Conservation (phyloP, 2,329 filamentous ascomycete species). For the Ilyonectria sp. region DNA sequence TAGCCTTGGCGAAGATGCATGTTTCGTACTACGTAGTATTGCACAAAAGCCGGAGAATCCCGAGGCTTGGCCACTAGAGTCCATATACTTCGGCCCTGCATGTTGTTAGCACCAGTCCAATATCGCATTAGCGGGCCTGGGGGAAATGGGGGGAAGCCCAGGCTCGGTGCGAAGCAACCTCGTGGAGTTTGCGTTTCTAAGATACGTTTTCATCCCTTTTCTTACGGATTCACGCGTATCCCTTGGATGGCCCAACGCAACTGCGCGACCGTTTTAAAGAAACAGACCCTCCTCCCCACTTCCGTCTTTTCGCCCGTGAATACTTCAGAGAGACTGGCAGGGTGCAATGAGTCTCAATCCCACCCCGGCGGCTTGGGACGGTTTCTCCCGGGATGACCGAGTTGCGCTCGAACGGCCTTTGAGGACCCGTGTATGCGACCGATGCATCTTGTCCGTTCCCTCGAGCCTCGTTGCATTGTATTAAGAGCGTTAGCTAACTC, state of each 20-base stretch:
- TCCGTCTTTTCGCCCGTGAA: not conserved
- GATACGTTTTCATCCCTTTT: no score
- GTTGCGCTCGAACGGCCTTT: not conserved
- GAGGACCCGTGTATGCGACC: constrained; percentile 3
- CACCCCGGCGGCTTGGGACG: constrained; percentile 1
- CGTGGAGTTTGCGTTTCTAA: no score
- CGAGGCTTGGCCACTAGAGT: not conserved
- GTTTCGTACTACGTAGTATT: not conserved
- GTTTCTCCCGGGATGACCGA: not conserved
- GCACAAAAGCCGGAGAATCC: not conserved
- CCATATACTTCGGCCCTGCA: not conserved
- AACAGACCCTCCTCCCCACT: not conserved
- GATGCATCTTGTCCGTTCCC: constrained; percentile 1
- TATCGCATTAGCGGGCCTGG: not conserved
- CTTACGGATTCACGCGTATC: no score
- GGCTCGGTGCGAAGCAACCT: not conserved
- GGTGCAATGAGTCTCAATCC: constrained; percentile 2
- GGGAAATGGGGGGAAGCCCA: not conserved
- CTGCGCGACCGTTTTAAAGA: no score
- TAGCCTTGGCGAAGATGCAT: not conserved
- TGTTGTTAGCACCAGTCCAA: not conserved
- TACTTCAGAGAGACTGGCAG: constrained; percentile 3
- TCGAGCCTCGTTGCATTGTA: constrained; percentile 1
- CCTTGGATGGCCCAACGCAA: no score
- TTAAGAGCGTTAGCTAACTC: not conserved